Conservation (phyloP, 2,329 filamentous ascomycete genomes). For the Pseudogymnoascus sp. region DNA sequence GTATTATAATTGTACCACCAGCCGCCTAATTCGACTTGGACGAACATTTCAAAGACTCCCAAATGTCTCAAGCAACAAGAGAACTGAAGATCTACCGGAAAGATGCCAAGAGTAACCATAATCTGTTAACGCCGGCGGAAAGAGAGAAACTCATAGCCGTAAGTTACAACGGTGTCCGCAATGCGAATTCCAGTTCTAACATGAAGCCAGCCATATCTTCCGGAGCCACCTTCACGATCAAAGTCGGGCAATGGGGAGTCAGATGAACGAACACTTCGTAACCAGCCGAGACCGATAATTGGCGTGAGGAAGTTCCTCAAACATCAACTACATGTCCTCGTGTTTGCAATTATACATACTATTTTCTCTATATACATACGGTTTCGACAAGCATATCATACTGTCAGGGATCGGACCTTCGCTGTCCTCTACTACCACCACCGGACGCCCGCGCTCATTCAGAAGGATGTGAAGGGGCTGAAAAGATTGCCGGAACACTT, state of each 20-base stretch:
- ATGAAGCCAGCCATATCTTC: constrained; percentile 27
- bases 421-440: constrained; percentile 92
- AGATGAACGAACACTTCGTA: constrained; percentile 14
- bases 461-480: constrained; percentile 71
- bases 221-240: constrained; percentile 19
- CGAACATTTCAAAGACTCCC: not conserved
- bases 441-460: constrained; percentile 85
- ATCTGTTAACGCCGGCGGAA: constrained; percentile 35
- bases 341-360: constrained; percentile 66
- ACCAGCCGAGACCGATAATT: constrained; percentile 29
- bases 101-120: constrained; percentile 38
- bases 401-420: constrained; percentile 66
- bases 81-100: constrained; percentile 38
- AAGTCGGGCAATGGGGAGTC: not conserved
- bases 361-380: constrained; percentile 86
- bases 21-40: not conserved
- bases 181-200: constrained; percentile 17
- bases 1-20: constrained; percentile 4
- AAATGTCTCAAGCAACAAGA: constrained; percentile 14
- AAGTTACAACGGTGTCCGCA: constrained; percentile 10
- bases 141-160: constrained; percentile 41
- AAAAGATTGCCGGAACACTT: constrained; percentile 73
- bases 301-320: constrained; percentile 55
- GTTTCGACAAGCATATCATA: constrained; percentile 69
- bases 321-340: constrained; percentile 54